Base-by-base conservation (phyloP, 805 yeast species). In the Lipomyces chichibuensis region DNA sequence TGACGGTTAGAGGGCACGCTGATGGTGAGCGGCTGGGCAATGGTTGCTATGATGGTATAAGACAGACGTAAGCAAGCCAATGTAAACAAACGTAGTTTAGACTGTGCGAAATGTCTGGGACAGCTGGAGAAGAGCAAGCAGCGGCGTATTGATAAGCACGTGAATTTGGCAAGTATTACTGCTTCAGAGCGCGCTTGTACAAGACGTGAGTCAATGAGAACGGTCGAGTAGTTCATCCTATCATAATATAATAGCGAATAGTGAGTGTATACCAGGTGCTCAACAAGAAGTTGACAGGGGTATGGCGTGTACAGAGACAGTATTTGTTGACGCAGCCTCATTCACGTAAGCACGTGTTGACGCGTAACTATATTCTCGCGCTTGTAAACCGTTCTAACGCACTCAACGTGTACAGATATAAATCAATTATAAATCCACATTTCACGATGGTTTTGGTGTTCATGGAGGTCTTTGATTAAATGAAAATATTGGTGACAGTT, bases 311-410 rank as follows among this genome's bases (percentile, higher is more conserved):
- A 43, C 49, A 6, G 20, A n/a, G 9, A 3, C 23, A 17, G 23
- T 43, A n/a, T 43, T 43, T 43, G 49, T 43, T 43, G 49, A 43
- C 49, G 49, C 49, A n/a, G 49, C 49, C 49, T 43, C 49, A 43
- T 43, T 43, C 49, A n/a, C n/a, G 9, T 8, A 5, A 6, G 6
- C 7, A 43, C 23, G 11, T n/a, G 23, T 43, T 17, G 49, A 17
- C 20, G 23, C 23, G 49, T 43, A 7, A 11, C 3, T 17, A n/a
- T 6, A 17, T 7, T 43, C 23, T 9, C 49, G 14, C 3, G 49
- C 39, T 37, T 37, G 49, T 43, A 43, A n/a, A 43, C 49, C 8
- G 23, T 17, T 43, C 23, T 17, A 8, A 43, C 3, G n/a, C 6
- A 43, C 32, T 29, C 32, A 14, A 39, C 13, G 5, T 17, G 13